phyloP scores from a whole-genome alignment of 805 yeast genomes.

The Hanseniaspora meyeri region DNA sequence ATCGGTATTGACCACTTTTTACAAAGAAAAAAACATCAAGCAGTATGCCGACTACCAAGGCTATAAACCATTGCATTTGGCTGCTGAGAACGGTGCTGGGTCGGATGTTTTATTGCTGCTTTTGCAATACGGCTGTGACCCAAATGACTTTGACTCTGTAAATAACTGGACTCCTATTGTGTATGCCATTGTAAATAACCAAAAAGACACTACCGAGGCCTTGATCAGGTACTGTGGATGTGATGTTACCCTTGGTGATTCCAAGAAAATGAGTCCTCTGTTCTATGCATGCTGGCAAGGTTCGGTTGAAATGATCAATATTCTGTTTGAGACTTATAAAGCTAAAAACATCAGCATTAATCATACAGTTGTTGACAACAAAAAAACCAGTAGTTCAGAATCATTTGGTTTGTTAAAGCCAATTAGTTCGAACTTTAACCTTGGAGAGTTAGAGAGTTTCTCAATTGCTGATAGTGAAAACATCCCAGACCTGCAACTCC shows the following conservation, averaged over 20 bases:
- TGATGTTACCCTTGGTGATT: conserved; percentile 54
- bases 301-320: conserved; percentile 66
- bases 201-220: conserved; percentile 52
- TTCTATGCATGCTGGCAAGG: conserved; percentile 94
- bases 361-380: not conserved
- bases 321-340: conserved; percentile 32
- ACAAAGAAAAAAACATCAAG: conserved; percentile 13
- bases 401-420: conserved; percentile 7
- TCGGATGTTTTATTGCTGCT: conserved; percentile 54
- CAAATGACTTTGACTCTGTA: conserved; percentile 69
- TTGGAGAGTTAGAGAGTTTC: conserved; percentile 19
- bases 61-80: conserved; percentile 73
- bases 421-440: conserved; percentile 15
- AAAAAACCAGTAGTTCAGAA: not conserved
- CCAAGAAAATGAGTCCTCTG: conserved; percentile 64
- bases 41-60: conserved; percentile 68
- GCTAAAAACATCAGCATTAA: conserved; percentile 14
- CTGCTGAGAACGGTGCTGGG: conserved; percentile 68
- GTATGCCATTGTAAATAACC: conserved; percentile 82
- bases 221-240: conserved; percentile 61
- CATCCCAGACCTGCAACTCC: conserved; percentile 81
- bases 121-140: conserved; percentile 58
- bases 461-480: conserved; percentile 38
- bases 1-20: conserved; percentile 37
- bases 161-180: conserved; percentile 91